Evolutionary conservation across 805 yeast genomes (phyloP).

Genomic region (Candida ulmi): DNA sequence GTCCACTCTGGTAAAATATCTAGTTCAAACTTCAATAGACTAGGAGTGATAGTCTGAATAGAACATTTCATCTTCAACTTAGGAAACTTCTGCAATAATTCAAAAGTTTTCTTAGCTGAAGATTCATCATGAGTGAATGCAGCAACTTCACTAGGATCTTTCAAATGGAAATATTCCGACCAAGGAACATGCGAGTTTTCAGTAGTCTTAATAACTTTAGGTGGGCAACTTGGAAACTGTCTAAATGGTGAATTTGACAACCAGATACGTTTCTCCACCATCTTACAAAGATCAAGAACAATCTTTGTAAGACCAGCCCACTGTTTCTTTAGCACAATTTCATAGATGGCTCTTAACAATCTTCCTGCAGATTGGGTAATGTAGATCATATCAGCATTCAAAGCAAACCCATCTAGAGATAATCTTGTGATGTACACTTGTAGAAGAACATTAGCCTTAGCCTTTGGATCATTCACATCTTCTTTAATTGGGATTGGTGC

Average conservation of each 20-base stretch:
- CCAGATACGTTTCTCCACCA: slow-evolving; percentile 85
- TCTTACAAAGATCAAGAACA: slow-evolving; percentile 63
- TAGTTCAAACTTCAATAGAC: slow-evolving; percentile 58
- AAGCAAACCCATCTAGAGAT: slow-evolving; percentile 78
- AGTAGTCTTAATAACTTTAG: slow-evolving; percentile 61
- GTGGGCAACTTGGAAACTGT: slow-evolving; percentile 71
- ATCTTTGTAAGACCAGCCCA: slow-evolving; percentile 64
- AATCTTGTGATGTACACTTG: slow-evolving; percentile 85
- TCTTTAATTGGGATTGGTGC: slow-evolving; percentile 89
- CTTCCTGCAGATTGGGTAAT: slow-evolving; percentile 92
- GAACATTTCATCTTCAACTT: slow-evolving; percentile 49
- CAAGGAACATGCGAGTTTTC: slow-evolving; percentile 85
- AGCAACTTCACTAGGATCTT: slow-evolving; percentile 69
- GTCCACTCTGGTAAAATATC: slow-evolving; percentile 68
- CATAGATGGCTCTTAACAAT: slow-evolving; percentile 77
- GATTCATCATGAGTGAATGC: slow-evolving; percentile 73
- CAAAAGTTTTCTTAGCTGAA: slow-evolving; percentile 53
- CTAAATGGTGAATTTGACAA: slow-evolving; percentile 76
- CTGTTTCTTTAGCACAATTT: slow-evolving; percentile 60
- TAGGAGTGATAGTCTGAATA: slow-evolving; percentile 74
- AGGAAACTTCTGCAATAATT: slow-evolving; percentile 70
- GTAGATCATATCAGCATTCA: slow-evolving; percentile 89
- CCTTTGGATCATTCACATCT: slow-evolving; percentile 57
- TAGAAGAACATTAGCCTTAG: slow-evolving; percentile 73
- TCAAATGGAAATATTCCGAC: slow-evolving; percentile 63